Evolutionary conservation across 352 stramenopile species (phyloP).

Genomic region (Phytophthora quininea): DNA sequence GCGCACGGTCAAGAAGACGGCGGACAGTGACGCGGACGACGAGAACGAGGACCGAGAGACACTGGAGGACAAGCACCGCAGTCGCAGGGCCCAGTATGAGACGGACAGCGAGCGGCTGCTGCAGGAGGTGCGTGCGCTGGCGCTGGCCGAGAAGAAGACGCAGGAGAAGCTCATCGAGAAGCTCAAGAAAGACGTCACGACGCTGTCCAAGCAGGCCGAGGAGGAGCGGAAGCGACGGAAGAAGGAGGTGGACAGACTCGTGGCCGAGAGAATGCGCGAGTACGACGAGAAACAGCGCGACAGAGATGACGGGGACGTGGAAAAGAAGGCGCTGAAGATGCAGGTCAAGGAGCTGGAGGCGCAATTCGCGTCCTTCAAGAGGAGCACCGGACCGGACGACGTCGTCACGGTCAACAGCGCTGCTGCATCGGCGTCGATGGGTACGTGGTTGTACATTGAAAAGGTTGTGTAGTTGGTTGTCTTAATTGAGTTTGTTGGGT

Average conservation of each 20-base stretch:
- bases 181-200: conserved; percentile 67
- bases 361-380: conserved; percentile 58
- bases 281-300: conserved; percentile 41
- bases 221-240: conserved; percentile 50
- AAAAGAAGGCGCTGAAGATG: conserved; percentile 45
- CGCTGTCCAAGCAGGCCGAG: conserved; percentile 61
- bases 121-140: conserved; percentile 59
- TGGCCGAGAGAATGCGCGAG: conserved; percentile 50
- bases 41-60: conserved; percentile 16
- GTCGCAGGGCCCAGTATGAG: conserved; percentile 64
- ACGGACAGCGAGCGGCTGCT: conserved; percentile 69
- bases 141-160: conserved; percentile 69
- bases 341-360: conserved; percentile 63
- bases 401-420: conserved; percentile 44
- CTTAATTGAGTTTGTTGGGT: background rate
- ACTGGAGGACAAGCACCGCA: conserved; percentile 54
- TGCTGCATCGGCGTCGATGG: conserved; percentile 29
- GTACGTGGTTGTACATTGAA: conserved; percentile 8
- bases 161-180: conserved; percentile 77
- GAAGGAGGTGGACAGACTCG: conserved; percentile 53
- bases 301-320: conserved; percentile 33
- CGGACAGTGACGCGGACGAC: conserved; percentile 10
- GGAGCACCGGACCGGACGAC: conserved; percentile 42
- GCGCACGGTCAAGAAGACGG: conserved; percentile 26
- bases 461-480: background rate